Conservation (phyloP, 768 basidiomycete species). For the Holtermanniella nyarrowii region DNA sequence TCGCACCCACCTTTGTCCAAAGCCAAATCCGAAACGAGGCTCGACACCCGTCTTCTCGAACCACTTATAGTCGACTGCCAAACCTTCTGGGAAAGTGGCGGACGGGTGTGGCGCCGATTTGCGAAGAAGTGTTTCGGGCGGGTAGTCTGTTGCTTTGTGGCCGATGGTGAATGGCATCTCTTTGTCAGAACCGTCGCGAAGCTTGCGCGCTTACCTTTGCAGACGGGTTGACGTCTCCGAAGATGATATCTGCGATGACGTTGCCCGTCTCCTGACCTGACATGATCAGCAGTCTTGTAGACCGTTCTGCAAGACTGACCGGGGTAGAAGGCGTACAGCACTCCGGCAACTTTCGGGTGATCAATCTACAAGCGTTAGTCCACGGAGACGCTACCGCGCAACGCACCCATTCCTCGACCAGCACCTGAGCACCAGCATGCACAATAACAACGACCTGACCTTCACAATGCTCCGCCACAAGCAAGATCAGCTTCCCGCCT, state of each 20-base stretch:
- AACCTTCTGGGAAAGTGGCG: conserved; percentile 33
- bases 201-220: conserved; percentile 20
- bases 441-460: conserved; percentile 30
- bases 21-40: conserved; percentile 40
- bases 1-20: conserved; percentile 30
- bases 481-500: conserved; percentile 29
- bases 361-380: conserved; percentile 21
- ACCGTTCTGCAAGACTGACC: conserved; percentile 9
- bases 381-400: neutral
- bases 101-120: conserved; percentile 22
- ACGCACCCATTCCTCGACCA: conserved; percentile 34
- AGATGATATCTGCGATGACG: conserved; percentile 35
- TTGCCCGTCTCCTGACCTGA: conserved; percentile 35
- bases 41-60: conserved; percentile 37
- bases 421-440: conserved; percentile 28
- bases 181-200: neutral
- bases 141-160: conserved; percentile 30
- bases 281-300: neutral
- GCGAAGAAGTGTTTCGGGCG: conserved; percentile 29
- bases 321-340: conserved; percentile 34
- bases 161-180: conserved; percentile 39
- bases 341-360: conserved; percentile 38
- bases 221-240: conserved; percentile 34
- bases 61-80: conserved; percentile 39
- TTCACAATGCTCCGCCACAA: conserved; percentile 22